phyloP scores from a whole-genome alignment of 2,329 filamentous ascomycete species.

The Aspergillus jensenii region DNA sequence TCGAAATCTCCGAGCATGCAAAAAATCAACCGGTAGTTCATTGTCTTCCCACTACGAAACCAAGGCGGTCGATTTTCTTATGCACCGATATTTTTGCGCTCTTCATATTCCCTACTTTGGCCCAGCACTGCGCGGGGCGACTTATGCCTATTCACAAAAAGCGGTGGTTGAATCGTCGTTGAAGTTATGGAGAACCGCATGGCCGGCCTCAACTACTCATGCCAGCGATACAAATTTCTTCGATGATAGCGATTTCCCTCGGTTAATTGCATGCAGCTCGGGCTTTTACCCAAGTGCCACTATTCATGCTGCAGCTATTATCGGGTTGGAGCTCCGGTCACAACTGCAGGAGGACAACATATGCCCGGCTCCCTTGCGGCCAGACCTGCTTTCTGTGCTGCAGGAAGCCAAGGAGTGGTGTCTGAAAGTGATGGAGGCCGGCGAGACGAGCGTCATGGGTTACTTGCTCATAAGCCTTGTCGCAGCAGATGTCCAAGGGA shows the following conservation, averaged over 20 bases:
- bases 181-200: conserved; percentile 47
- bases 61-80: conserved; percentile 25
- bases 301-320: conserved; percentile 22
- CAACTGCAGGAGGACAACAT: conserved; percentile 29
- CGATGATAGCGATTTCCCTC: conserved; percentile 34
- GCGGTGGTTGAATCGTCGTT: conserved; percentile 50
- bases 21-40: neutral
- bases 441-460: conserved; percentile 58
- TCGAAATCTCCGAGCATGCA: conserved; percentile 24
- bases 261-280: conserved; percentile 40
- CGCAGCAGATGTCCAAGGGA: conserved; percentile 43
- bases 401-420: conserved; percentile 45
- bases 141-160: conserved; percentile 51
- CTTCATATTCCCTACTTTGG: conserved; percentile 33
- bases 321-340: conserved; percentile 25
- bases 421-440: conserved; percentile 42
- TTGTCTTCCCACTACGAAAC: conserved; percentile 18
- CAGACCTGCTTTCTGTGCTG: conserved; percentile 34
- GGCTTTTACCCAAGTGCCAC: conserved; percentile 23
- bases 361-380: conserved; percentile 23
- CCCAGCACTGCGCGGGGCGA: conserved; percentile 17
- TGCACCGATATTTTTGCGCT: conserved; percentile 28
- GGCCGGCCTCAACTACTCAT: conserved; percentile 25
- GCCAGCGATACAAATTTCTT: conserved; percentile 1
- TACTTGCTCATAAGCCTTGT: conserved; percentile 46